Base-by-base conservation (phyloP, 1,284 basidiomycete species). In the Apiotrichum gracile region DNA sequence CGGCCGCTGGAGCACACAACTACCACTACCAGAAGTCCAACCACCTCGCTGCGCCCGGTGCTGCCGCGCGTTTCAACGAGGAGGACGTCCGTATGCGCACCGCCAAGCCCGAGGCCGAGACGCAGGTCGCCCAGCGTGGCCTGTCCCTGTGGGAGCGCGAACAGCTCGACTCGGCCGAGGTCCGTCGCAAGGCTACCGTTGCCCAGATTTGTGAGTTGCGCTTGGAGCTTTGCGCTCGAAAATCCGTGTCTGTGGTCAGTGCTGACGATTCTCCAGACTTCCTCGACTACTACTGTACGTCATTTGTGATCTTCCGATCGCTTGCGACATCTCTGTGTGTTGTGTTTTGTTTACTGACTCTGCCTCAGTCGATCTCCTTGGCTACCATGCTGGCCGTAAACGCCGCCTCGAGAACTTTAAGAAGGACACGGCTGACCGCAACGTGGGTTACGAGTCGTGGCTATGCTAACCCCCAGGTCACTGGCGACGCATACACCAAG, bases 131-230 rank as follows among this genome's bases (percentile, higher is more conserved):
- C 3, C 60, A 64, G 41, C 57, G 64, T 58, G 75, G 58, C 14
- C 65, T 87, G 51, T 81, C 85, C 70, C 74, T 84, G 50, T 94
- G 88, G 88, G 92, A 94, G 78, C 82, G 81, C 55, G 86, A 90
- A 65, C 77, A 93, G 33, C 68, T 94, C 42, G 85, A 87, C 29
- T 89, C 83, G 57, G 72, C 85, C 16, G 93, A 97, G 72, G 86
- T 96, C 51, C 88, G 84, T 70, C 82, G 92, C 51, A 96, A 96
- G 74, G 87, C 92, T 3, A 96, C 92, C 5, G 90, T 97, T 13
- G 91, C 91, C 24, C 93, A 97, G 69, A 83, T 97, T 41, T 97
- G 91, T 93, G 69, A 70, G 78, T 69, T n/a, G 39, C 21, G 14
- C n/a, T n/a, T n/a, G 17, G n/a, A n/a, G 21, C 19, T 38, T n/a